Conservation (phyloP, 768 basidiomycete genomes). For the Tricholoma matsutake region DNA sequence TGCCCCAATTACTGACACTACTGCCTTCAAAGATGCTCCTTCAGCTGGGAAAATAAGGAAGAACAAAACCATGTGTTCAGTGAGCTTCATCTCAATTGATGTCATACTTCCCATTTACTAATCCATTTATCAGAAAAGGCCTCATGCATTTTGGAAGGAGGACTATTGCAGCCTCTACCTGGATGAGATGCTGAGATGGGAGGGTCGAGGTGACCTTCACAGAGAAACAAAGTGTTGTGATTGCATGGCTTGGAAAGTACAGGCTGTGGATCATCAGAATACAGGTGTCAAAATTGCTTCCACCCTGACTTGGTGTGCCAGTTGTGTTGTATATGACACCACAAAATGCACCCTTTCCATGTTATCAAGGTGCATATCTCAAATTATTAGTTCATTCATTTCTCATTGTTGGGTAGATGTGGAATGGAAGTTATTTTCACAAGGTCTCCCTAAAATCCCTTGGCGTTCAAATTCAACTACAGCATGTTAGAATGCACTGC, state of each 20-base stretch:
- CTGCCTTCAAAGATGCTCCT: not conserved
- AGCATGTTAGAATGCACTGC: slow-evolving; percentile 10
- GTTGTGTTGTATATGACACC: slow-evolving; percentile 4
- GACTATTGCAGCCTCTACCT: not conserved
- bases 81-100: not conserved
- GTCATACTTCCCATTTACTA: not conserved
- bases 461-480: slow-evolving; percentile 13
- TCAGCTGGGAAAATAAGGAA: not conserved
- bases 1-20: not conserved
- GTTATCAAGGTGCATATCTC: not conserved
- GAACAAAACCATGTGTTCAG: slow-evolving; percentile 3
- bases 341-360: not conserved
- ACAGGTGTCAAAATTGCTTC: too few relatives aligned
- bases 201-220: slow-evolving; percentile 7
- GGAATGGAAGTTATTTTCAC: slow-evolving; percentile 7
- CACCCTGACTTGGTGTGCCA: not conserved
- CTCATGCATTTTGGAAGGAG: slow-evolving; percentile 3
- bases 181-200: slow-evolving; percentile 5
- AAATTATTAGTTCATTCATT: not conserved
- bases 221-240: not conserved
- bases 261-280: too few relatives aligned
- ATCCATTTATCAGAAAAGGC: not conserved
- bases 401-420: slow-evolving; percentile 8
- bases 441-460: not conserved
- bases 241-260: too few relatives aligned